A percentile compares a stretch with the other conserved stretches of the same genome.
These are phyloP conservation scores for Pythium volutum DNA, from an alignment of 352 stramenopile species.

Conservation along the genomic window DNA sequence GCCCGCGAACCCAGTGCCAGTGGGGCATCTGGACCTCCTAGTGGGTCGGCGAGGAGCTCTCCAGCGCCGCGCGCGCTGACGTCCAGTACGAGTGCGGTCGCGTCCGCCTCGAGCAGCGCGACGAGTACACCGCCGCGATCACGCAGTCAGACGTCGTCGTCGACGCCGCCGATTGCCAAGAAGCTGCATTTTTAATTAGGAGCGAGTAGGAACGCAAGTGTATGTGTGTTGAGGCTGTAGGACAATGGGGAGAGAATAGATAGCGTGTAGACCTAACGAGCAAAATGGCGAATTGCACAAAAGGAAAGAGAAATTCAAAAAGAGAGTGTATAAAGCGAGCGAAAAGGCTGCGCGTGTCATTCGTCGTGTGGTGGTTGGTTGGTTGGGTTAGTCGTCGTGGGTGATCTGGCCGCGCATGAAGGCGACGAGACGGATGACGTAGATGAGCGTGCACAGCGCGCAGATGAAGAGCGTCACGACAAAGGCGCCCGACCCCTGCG, in stretches of 20 bases:
- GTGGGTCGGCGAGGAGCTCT: too few species aligned
- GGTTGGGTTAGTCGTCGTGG: conserved; percentile 26
- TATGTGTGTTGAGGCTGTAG: background rate
- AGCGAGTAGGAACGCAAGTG: background rate
- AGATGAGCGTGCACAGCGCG: conserved; percentile 66
- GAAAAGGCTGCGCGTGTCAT: background rate
- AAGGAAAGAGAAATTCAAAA: background rate
- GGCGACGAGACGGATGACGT: conserved; percentile 43
- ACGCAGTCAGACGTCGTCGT: conserved; percentile 14
- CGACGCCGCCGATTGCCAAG: conserved; percentile 32
- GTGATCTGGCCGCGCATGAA: conserved; percentile 46
- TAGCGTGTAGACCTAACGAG: background rate
- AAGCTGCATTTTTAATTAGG: conserved; percentile 35
- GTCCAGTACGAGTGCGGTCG: background rate
- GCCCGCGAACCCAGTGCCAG: conserved; percentile 31
- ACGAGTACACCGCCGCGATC: background rate
- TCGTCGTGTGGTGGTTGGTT: too few species aligned
- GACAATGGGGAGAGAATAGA: background rate
- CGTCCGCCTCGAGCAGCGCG: background rate
- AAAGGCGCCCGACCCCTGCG: conserved; percentile 72
- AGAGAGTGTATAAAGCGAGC: background rate
- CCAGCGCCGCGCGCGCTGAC: too few species aligned
- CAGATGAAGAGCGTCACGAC: conserved; percentile 83
- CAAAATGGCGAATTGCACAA: background rate
- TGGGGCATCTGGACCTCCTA: too few species aligned